Conservation (phyloP, 78 protist genomes). For the slime mould (Dictyostelium discoideum) region DNA sequence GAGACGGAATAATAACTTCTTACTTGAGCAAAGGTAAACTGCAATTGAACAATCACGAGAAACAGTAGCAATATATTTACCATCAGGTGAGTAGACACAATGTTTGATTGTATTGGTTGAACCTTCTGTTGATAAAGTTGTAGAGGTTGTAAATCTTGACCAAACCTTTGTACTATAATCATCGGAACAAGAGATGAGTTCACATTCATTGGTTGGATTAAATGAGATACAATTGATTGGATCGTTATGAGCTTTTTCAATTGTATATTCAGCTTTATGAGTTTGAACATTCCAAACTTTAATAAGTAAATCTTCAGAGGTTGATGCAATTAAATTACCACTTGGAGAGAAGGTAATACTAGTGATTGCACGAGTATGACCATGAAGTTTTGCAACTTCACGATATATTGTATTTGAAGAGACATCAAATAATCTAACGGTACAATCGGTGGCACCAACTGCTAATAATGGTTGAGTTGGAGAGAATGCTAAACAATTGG, state of each 20-base stretch:
- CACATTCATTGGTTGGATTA: neutral
- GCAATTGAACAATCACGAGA: slow-evolving; percentile 69
- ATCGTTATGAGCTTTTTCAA: slow-evolving; percentile 44
- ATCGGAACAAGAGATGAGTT: slow-evolving; percentile 36
- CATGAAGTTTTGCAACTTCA: neutral
- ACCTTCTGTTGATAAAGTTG: neutral
- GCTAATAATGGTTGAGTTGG: slow-evolving; percentile 43
- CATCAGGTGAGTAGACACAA: slow-evolving; percentile 68
- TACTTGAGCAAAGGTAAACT: slow-evolving; percentile 19
- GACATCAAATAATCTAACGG: slow-evolving; percentile 44
- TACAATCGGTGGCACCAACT: slow-evolving; percentile 70
- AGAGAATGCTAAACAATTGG: slow-evolving; percentile 27
- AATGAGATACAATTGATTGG: slow-evolving; percentile 51
- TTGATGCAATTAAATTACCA: slow-evolving; percentile 45
- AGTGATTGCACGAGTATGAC: slow-evolving; percentile 59
- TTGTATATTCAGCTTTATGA: neutral
- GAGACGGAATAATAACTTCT: slow-evolving; percentile 8
- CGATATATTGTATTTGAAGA: neutral
- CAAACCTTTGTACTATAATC: slow-evolving; percentile 48
- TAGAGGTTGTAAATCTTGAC: neutral
- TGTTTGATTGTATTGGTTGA: slow-evolving; percentile 39
- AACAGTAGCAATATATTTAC: slow-evolving; percentile 57
- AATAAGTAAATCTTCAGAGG: slow-evolving; percentile 65
- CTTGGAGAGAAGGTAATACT: slow-evolving; percentile 13
- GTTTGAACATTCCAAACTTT: slow-evolving; percentile 43